Base-by-base conservation (phyloP, 129 eudicot species). In the Cynara cardunculus region DNA sequence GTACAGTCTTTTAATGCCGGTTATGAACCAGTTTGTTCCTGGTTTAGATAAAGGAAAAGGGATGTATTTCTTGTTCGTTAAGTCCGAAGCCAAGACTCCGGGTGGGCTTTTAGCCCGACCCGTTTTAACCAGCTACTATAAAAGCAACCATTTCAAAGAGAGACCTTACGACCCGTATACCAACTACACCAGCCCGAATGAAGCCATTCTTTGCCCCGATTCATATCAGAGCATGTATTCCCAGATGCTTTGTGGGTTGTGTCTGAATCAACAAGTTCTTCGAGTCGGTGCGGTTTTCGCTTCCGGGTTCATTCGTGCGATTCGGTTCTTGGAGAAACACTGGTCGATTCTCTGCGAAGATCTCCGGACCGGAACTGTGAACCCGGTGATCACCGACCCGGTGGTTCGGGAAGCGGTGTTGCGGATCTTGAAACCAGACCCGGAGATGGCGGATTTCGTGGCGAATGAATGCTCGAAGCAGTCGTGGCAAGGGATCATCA, bases 171-270 rank as follows among this genome's bases (percentile, higher is more conserved):
- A 90, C 81, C 96, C 97, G 13, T 90, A 90, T 81, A 90, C 96
- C 26, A 88, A 90, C 83, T 90, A 92, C 89, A 90, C 97, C 4
- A 85, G 90, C 86, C 97, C 97, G 0, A 90, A 88, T 27, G 90
- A 92, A 49, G 84, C 96, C 69, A 90, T 92, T 71, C 88, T 90
- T 70, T 92, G 97, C 75, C 90, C 87, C 6, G 97, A 92, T 66
- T 89, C 93, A 7, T 90, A 88, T 77, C 97, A 92, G 74, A 92
- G 96, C 91, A 92, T 92, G 96, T 90, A 92, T 44, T 87, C 93
- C 11, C 96, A 92, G 76, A 80, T 90, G 90, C 97, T 90, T 65
- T 90, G 96, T 66, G 97, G 97, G 67, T 85, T 90, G 24, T 88
- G 85, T 82, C 85, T 88, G n/a, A 81, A 84, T 80, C 79, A 69